Conservation (phyloP, 2,329 filamentous ascomycete species). For the Madurella fahalii region DNA sequence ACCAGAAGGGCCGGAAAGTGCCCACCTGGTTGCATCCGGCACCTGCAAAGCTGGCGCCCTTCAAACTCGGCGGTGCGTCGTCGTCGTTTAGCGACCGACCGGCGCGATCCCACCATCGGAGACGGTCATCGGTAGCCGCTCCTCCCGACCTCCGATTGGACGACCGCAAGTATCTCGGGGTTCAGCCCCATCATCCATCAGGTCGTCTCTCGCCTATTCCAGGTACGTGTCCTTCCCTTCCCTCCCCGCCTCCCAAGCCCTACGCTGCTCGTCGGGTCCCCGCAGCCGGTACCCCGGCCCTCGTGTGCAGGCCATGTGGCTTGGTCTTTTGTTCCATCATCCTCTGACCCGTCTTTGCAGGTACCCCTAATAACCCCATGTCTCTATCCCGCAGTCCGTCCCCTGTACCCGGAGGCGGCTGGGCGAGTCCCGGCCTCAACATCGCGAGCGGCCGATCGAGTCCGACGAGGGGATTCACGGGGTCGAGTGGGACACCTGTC, state of each 20-base stretch:
- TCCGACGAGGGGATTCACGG: constrained; percentile 51
- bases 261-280: constrained; percentile 15
- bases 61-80: constrained; percentile 44
- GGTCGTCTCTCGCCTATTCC: constrained; percentile 50
- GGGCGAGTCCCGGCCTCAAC: constrained; percentile 77
- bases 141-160: constrained; percentile 32
- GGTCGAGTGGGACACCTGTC: constrained; percentile 53
- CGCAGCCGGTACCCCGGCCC: constrained; percentile 3
- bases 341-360: constrained; percentile 32
- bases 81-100: constrained; percentile 51
- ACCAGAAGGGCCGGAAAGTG: constrained; percentile 22
- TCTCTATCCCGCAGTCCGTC: constrained; percentile 84
- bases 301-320: neutral
- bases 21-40: constrained; percentile 25
- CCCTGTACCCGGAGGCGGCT: constrained; percentile 77
- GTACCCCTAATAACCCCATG: constrained; percentile 62
- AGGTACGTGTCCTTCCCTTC: constrained; percentile 41
- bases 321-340: neutral
- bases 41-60: constrained; percentile 47
- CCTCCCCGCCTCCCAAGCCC: constrained; percentile 14
- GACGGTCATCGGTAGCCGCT: constrained; percentile 44
- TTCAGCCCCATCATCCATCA: constrained; percentile 36
- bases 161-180: constrained; percentile 34
- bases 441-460: constrained; percentile 66
- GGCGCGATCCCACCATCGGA: constrained; percentile 45